phyloP scores from a whole-genome alignment of 139 green algal species.

The Tetradesmus obliquus region DNA sequence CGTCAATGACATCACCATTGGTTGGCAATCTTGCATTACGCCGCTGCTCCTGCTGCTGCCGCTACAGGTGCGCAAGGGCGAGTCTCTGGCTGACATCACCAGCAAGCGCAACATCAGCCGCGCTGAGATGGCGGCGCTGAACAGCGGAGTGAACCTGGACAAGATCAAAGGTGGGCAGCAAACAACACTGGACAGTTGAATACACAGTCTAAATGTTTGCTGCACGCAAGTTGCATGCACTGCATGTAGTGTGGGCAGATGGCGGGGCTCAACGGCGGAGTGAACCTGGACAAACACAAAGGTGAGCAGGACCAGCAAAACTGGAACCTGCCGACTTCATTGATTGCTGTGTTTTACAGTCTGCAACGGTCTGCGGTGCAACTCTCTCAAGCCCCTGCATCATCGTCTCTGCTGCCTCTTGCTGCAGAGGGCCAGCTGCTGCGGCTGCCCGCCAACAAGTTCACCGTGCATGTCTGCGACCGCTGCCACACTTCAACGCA shows the following conservation, averaged over 20 bases:
- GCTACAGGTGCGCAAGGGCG: constrained; percentile 72
- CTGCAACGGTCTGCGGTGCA: too few species aligned
- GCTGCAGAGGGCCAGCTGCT: constrained; percentile 57
- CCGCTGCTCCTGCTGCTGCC: neutral
- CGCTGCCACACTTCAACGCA: neutral
- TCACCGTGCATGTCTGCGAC: constrained; percentile 65
- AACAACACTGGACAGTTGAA: constrained; percentile 11
- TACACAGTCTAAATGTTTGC: neutral
- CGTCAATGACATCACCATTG: too few species aligned
- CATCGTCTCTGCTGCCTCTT: neutral
- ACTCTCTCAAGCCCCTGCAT: neutral
- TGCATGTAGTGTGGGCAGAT: too few species aligned
- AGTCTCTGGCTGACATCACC: constrained; percentile 82
- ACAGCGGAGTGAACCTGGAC: constrained; percentile 79
- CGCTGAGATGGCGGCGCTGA: constrained; percentile 79
- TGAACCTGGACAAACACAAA: too few species aligned
- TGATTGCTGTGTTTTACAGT: too few species aligned
- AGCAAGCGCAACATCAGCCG: constrained; percentile 77
- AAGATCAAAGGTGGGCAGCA: constrained; percentile 63
- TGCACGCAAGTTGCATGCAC: too few species aligned
- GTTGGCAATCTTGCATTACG: too few species aligned
- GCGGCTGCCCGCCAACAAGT: constrained; percentile 83
- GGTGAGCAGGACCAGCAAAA: too few species aligned
- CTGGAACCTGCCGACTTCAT: too few species aligned
- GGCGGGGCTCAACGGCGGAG: too few species aligned